Percentiles rank a stretch among this genome's conserved stretches.
Conservation (phyloP, 2,329 filamentous ascomycete genomes). For the Biscogniauxia mediterranea region DNA sequence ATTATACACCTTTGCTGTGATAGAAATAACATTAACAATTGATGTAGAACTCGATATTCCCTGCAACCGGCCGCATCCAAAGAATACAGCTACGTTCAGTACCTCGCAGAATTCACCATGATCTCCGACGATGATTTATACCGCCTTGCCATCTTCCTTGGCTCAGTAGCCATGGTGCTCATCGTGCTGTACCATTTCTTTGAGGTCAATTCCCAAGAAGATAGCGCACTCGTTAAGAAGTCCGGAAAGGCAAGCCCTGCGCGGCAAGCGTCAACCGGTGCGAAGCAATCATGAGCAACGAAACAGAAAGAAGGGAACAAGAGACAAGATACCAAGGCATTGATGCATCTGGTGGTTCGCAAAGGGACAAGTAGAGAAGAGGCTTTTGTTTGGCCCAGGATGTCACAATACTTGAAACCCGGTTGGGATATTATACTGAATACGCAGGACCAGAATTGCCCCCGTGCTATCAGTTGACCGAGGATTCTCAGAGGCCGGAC, state of each 20-base stretch:
- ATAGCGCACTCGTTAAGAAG: conserved; percentile 26
- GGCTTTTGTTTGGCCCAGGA: not conserved
- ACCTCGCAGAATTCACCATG: conserved; percentile 58
- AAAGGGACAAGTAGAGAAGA: not conserved
- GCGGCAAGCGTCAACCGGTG: conserved; percentile 22
- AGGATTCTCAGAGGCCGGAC: not conserved
- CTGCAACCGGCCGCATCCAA: not conserved
- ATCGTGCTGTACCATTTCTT: conserved; percentile 96
- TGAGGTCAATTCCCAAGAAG: conserved; percentile 75
- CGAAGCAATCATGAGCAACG: conserved; percentile 21
- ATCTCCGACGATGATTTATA: conserved; percentile 93
- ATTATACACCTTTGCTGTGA: not conserved
- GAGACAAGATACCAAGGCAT: not conserved
- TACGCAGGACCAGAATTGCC: not conserved
- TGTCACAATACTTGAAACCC: not conserved
- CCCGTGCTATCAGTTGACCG: not conserved
- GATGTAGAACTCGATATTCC: not conserved
- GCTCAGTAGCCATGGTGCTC: conserved; percentile 83
- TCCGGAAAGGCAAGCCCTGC: conserved; percentile 28
- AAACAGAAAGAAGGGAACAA: conserved; percentile 15
- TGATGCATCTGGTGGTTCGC: conserved; percentile 2
- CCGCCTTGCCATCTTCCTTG: conserved; percentile 87
- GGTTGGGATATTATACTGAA: not conserved
- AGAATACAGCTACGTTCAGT: conserved; percentile 16
- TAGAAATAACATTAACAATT: not conserved